phyloP scores from a whole-genome alignment of 176 grass and related monocot genomes.

The Phoenix roebelenii region DNA sequence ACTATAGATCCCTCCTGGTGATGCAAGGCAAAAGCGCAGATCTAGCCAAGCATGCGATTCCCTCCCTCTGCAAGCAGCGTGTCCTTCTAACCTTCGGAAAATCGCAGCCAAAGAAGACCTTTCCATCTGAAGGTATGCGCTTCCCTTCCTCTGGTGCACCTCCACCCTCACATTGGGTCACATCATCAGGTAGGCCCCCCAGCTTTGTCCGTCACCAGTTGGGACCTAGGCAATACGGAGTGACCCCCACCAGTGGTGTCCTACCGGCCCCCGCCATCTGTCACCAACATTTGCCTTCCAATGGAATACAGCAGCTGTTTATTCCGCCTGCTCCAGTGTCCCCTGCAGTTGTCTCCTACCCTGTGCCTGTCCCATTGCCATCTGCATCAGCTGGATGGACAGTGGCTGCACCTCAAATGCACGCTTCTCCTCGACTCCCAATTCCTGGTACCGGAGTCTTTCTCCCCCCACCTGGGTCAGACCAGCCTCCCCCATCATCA shows the following conservation, averaged over 20 bases:
- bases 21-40: slow-evolving; percentile 60
- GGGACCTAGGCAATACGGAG: slow-evolving; percentile 39
- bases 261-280: not conserved
- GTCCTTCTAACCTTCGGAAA: slow-evolving; percentile 65
- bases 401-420: slow-evolving; percentile 36
- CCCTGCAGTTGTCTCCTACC: not conserved
- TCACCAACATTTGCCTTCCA: not conserved
- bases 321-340: slow-evolving; percentile 35
- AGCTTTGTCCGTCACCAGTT: slow-evolving; percentile 25
- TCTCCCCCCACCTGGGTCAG: slow-evolving; percentile 48
- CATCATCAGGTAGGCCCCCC: slow-evolving; percentile 32
- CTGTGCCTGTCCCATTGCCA: not conserved
- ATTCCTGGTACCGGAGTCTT: slow-evolving; percentile 77
- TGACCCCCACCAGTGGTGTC: slow-evolving; percentile 15
- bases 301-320: slow-evolving; percentile 30
- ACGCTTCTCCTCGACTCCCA: slow-evolving; percentile 33
- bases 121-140: slow-evolving; percentile 18
- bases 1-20: slow-evolving; percentile 46
- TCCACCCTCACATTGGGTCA: slow-evolving; percentile 34
- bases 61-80: slow-evolving; percentile 36
- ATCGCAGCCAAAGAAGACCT: slow-evolving; percentile 37
- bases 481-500: slow-evolving; percentile 31
- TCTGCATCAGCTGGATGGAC: slow-evolving; percentile 26
- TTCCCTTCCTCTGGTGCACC: slow-evolving; percentile 28
- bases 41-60: slow-evolving; percentile 53